Evolutionary conservation across 1,139 yeast genomes (phyloP).

Genomic region (Entelexis sorbosivorans): DNA sequence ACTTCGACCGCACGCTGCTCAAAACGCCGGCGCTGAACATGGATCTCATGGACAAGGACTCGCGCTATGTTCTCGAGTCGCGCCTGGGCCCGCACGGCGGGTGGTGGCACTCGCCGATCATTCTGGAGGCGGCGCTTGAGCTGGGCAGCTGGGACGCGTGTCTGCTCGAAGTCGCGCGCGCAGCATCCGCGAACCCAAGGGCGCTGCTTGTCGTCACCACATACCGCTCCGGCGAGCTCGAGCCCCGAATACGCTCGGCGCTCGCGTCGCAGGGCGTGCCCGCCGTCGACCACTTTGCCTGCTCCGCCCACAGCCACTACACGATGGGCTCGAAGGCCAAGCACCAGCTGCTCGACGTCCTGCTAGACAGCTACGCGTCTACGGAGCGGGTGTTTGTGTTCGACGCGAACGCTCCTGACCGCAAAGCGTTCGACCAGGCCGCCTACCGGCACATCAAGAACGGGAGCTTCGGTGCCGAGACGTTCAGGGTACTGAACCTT

Average conservation of each 20-base stretch:
- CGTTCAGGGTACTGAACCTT: slow-evolving; percentile 3
- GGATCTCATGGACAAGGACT: slow-evolving; percentile 13
- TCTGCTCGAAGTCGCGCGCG: slow-evolving; percentile 16
- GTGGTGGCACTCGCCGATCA: slow-evolving; percentile 17
- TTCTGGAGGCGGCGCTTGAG: slow-evolving; percentile 17
- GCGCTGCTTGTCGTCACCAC: slow-evolving; percentile 20
- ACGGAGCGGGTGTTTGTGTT: slow-evolving; percentile 15
- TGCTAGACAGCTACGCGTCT: slow-evolving; percentile 9
- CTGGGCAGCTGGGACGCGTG: slow-evolving; percentile 17
- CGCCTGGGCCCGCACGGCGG: slow-evolving; percentile 12
- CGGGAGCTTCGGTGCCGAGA: slow-evolving; percentile 15
- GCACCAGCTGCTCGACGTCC: slow-evolving; percentile 12
- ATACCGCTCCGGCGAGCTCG: slow-evolving; percentile 12
- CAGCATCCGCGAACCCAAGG: background rate
- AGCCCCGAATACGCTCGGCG: slow-evolving; percentile 10
- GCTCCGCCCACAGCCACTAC: slow-evolving; percentile 3
- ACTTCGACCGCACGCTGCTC: slow-evolving; percentile 22
- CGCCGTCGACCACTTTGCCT: slow-evolving; percentile 15
- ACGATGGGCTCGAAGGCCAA: slow-evolving; percentile 7
- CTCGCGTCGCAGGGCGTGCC: slow-evolving; percentile 15
- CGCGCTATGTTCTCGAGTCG: slow-evolving; percentile 15
- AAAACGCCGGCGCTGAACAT: slow-evolving; percentile 15
- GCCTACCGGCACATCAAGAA: slow-evolving; percentile 9
- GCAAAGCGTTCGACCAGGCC: slow-evolving; percentile 1
- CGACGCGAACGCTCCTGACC: slow-evolving; percentile 11